A percentile compares a stretch with the other conserved stretches of the same genome.
phyloP scores from a whole-genome alignment of 1,284 basidiomycete genomes.

The Sporisorium exsertum region DNA sequence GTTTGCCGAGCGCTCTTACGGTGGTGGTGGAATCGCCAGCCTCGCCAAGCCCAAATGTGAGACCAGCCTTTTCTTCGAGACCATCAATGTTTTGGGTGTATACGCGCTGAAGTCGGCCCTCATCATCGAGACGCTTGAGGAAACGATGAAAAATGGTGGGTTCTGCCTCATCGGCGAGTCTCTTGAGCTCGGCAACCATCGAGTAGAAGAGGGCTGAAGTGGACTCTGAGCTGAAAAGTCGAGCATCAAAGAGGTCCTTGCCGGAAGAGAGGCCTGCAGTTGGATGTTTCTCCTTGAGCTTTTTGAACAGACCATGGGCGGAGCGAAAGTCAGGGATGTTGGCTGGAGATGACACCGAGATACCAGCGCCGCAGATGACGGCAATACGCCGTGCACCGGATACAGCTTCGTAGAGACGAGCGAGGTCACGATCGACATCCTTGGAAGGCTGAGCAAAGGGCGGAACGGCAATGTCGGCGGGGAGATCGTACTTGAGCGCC shows the following conservation, averaged over 20 bases:
- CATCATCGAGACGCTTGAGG: slow-evolving; percentile 83
- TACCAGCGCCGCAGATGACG: slow-evolving; percentile 89
- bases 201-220: slow-evolving; percentile 87
- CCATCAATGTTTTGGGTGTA: slow-evolving; percentile 98
- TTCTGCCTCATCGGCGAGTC: slow-evolving; percentile 81
- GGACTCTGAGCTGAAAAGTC: slow-evolving; percentile 80
- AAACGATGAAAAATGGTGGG: slow-evolving; percentile 89
- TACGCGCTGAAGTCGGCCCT: slow-evolving; percentile 85
- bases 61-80: slow-evolving; percentile 83
- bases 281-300: slow-evolving; percentile 81
- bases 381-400: slow-evolving; percentile 83
- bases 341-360: slow-evolving; percentile 80
- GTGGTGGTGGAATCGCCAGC: slow-evolving; percentile 51
- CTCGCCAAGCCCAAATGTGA: slow-evolving; percentile 71
- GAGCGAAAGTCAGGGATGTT: slow-evolving; percentile 94
- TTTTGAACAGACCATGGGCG: slow-evolving; percentile 82
- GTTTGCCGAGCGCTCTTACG: slow-evolving; percentile 51
- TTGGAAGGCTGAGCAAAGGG: slow-evolving; percentile 48
- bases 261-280: slow-evolving; percentile 78
- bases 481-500: slow-evolving; percentile 54
- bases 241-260: slow-evolving; percentile 90
- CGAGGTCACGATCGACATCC: slow-evolving; percentile 60
- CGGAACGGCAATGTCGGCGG: slow-evolving; percentile 46
- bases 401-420: slow-evolving; percentile 72
- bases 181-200: slow-evolving; percentile 89